Base-by-base conservation (phyloP, 2,329 filamentous ascomycete species). In the Anisogramma anomala region DNA sequence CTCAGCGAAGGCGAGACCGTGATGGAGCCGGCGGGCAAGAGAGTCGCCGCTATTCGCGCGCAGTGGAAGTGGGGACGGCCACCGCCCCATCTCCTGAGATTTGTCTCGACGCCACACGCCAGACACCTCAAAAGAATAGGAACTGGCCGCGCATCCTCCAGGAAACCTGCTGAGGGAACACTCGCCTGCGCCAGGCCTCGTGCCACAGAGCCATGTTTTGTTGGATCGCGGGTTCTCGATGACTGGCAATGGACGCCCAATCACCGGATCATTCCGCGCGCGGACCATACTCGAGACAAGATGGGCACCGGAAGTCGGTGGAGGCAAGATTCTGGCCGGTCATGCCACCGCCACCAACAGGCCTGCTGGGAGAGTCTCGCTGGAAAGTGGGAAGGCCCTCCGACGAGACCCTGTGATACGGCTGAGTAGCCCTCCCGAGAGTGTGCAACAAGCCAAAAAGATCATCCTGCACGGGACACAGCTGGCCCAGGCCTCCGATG, bases 41-140 rank as follows among this genome's bases (percentile, higher is more conserved):
- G 23, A 27, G 6, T 6, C 2, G 2, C 8, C 3, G 10, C 17
- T 37, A 22, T 14, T 10, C 11, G 13, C 13, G 8, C 26, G 26
- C 26, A 22, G 25, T 27, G 11, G 23, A 15, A 6, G 17, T 30
- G 11, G 35, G 25, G 17, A 30, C 17, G 17, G 17, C 26, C 3
- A 11, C 26, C 28, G 11, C n/a, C 30, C 26, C 39, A 36, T 20
- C 27, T 42, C 32, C n/a, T n/a, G n/a, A n/a, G n/a, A n/a, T 31
- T 15, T 26, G 13, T 39, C 33, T 32, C 20, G 33, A 33, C 28
- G 33, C 39, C 33, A 36, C 32, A 33, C 11, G 33, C 22, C 27
- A 14, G 25, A 26, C 19, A n/a, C 26, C 15, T 25, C 27, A 27
- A 33, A 9, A 20, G 18, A 26, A 33, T 36, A n/a, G 11, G 31